A percentile compares a stretch with the other conserved stretches of the same genome.
Evolutionary conservation across 2,329 filamentous ascomycete genomes (phyloP).

Genomic region (Fusarium scirpi): DNA sequence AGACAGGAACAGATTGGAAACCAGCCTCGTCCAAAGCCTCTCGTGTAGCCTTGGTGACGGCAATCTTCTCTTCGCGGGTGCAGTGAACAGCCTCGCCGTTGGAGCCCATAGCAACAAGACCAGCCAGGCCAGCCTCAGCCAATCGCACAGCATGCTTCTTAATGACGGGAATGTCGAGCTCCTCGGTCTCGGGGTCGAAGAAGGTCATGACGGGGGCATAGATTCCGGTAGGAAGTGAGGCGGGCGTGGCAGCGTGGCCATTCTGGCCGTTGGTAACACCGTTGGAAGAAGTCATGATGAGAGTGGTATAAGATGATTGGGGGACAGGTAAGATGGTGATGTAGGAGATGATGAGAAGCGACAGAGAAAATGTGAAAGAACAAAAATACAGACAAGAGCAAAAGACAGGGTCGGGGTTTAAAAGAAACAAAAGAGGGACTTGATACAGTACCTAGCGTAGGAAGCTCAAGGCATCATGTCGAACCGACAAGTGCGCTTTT

Average conservation of each 20-base stretch:
- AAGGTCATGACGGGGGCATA: conserved; percentile 94
- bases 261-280: conserved; percentile 40
- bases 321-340: neutral
- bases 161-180: conserved; percentile 83
- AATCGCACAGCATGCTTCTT: conserved; percentile 85
- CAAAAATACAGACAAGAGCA: conserved; percentile 14
- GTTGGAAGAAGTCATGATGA: conserved; percentile 46
- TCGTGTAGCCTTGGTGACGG: conserved; percentile 81
- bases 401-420: conserved; percentile 25
- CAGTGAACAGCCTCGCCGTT: conserved; percentile 92
- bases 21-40: conserved; percentile 86
- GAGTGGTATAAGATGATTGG: conserved; percentile 4
- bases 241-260: conserved; percentile 52
- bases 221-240: conserved; percentile 81
- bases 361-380: conserved; percentile 15
- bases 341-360: conserved; percentile 1
- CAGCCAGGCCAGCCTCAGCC: conserved; percentile 80
- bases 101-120: conserved; percentile 88
- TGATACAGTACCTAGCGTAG: conserved; percentile 38
- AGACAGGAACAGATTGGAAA: conserved; percentile 80
- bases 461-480: conserved; percentile 27
- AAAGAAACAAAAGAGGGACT: conserved; percentile 39
- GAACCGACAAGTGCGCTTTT: conserved; percentile 33
- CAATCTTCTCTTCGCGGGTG: conserved; percentile 79
- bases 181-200: conserved; percentile 85